phyloP scores from a whole-genome alignment of 768 basidiomycete genomes.

The Boletus pseudo-olivaceus region DNA sequence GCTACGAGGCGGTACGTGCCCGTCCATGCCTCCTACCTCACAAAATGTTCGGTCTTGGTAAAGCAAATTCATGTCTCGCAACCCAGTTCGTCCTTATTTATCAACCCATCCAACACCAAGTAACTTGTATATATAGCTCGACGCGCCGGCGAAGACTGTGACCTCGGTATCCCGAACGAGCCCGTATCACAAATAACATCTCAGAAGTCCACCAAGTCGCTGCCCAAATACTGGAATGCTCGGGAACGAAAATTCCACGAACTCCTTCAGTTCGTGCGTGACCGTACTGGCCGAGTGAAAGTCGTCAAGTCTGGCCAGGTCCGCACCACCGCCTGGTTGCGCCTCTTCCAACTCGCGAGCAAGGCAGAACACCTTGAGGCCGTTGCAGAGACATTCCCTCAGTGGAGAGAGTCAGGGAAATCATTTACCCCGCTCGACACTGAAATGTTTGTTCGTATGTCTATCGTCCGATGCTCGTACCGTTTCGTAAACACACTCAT shows the following conservation, averaged over 20 bases:
- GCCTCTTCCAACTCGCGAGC: conserved; percentile 48
- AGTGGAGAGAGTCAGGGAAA: conserved; percentile 45
- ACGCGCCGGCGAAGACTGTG: conserved; percentile 6
- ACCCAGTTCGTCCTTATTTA: conserved; percentile 19
- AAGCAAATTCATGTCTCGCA: conserved; percentile 21
- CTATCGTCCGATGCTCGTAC: neutral
- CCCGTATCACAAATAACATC: neutral
- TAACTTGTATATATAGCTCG: conserved; percentile 14
- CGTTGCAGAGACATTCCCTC: conserved; percentile 45
- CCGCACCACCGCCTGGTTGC: conserved; percentile 46
- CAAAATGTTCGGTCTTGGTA: conserved; percentile 2
- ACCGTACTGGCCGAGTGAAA: conserved; percentile 29
- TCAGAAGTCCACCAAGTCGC: neutral
- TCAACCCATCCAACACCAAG: neutral
- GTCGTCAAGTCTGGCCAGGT: conserved; percentile 35
- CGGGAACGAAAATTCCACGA: conserved; percentile 24
- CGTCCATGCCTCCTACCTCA: neutral
- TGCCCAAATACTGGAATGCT: neutral
- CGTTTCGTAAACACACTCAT: neutral
- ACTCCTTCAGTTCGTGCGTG: conserved; percentile 25
- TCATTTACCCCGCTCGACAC: conserved; percentile 38
- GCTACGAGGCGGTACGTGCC: conserved; percentile 11
- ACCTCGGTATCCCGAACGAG: conserved; percentile 10
- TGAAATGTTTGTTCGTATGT: conserved; percentile 56
- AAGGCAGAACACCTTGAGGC: conserved; percentile 47